phyloP scores from a whole-genome alignment of 768 basidiomycete genomes.

The Astraeus odoratus region DNA sequence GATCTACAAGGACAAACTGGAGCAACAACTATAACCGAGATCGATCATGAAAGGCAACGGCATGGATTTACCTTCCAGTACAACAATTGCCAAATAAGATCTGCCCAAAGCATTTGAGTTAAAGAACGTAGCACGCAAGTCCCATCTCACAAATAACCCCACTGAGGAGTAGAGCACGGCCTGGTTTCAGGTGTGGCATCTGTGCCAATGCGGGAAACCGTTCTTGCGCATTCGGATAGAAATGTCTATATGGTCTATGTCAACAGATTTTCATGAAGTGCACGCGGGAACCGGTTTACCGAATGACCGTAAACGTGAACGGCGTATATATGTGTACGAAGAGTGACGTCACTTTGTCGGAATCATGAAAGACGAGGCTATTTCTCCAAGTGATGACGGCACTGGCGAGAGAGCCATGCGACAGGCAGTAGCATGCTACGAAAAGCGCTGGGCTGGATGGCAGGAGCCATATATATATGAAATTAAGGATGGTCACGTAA shows the following conservation, averaged over 20 bases:
- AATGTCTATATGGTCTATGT: constrained; percentile 55
- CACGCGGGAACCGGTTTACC: constrained; percentile 38
- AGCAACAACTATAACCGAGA: constrained; percentile 4
- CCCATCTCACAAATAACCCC: constrained; percentile 71
- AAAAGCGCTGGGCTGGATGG: constrained; percentile 75
- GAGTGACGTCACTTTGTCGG: constrained; percentile 91
- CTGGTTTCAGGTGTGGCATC: constrained; percentile 64
- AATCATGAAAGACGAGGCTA: constrained; percentile 95
- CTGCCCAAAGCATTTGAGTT: constrained; percentile 33
- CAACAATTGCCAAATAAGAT: constrained; percentile 84
- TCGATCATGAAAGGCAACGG: background rate
- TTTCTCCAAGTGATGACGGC: constrained; percentile 99
- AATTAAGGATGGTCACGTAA: constrained; percentile 86
- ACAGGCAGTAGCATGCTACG: constrained; percentile 87
- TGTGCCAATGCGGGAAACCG: constrained; percentile 82
- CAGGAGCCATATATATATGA: constrained; percentile 87
- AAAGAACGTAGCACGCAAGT: constrained; percentile 6
- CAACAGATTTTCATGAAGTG: constrained; percentile 1
- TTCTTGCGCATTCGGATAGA: constrained; percentile 69
- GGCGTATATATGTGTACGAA: constrained; percentile 96
- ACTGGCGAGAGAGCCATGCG: constrained; percentile 84
- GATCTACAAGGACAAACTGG: constrained; percentile 81
- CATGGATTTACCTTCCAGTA: constrained; percentile 73
- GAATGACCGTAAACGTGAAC: constrained; percentile 84
- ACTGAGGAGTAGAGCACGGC: constrained; percentile 68